Evolutionary conservation across 2,329 filamentous ascomycete genomes (phyloP).

Genomic region (Epicoccum sorghinum): DNA sequence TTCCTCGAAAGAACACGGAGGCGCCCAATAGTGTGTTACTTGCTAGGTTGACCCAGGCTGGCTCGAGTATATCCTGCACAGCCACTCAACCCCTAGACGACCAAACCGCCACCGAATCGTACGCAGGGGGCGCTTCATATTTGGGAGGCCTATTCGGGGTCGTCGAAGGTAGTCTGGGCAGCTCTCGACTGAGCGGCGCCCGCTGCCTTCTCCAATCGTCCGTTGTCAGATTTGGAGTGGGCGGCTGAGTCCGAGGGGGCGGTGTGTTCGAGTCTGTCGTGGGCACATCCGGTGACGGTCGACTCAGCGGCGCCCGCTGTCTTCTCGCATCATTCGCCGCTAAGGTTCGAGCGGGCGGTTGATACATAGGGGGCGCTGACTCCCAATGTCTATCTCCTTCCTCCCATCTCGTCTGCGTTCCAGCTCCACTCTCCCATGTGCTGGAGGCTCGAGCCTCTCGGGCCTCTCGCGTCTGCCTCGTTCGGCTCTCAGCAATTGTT

Average conservation of each 20-base stretch:
- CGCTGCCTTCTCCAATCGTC: not conserved
- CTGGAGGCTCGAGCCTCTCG: not conserved
- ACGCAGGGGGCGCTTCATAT: constrained; percentile 3
- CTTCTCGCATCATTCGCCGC: too few species aligned
- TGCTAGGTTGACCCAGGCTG: not conserved
- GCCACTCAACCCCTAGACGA: not conserved
- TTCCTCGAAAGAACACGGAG: too few species aligned
- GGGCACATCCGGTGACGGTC: too few species aligned
- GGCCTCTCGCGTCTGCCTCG: not conserved
- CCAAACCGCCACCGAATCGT: constrained; percentile 8
- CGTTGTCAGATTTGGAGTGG: not conserved
- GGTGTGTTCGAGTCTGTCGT: too few species aligned
- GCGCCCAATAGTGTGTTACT: too few species aligned
- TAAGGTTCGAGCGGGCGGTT: not conserved
- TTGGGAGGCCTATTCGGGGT: not conserved
- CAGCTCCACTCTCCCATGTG: not conserved
- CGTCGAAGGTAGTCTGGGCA: not conserved
- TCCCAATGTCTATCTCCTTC: not conserved
- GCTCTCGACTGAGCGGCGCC: not conserved
- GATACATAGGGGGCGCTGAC: not conserved
- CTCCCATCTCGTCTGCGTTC: not conserved
- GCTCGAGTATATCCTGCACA: not conserved
- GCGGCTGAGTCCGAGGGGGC: too few species aligned
- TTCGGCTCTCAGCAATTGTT: not conserved
- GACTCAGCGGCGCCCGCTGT: too few species aligned